Conservation (phyloP, 805 yeast genomes). For the Wickerhamiella kurtzmanii region DNA sequence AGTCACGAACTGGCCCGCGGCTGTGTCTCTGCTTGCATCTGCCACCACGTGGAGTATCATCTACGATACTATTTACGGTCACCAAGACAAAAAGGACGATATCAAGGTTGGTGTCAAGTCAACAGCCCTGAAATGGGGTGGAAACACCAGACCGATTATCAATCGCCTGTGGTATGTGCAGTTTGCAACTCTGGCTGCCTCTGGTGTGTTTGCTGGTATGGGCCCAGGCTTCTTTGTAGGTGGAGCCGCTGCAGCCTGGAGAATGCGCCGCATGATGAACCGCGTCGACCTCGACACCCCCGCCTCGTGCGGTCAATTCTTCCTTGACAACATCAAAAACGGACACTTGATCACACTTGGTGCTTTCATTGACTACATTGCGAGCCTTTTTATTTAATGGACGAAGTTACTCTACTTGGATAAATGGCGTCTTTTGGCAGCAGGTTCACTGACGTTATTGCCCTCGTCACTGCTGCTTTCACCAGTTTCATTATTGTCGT, state of each 20-base stretch:
- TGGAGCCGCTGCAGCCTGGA: constrained; percentile 51
- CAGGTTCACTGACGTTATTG: background rate
- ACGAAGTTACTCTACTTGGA: too few species aligned
- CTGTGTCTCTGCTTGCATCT: constrained; percentile 63
- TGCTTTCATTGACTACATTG: constrained; percentile 27
- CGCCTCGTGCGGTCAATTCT: constrained; percentile 67
- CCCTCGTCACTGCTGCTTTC: background rate
- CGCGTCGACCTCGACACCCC: constrained; percentile 72
- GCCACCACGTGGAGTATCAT: constrained; percentile 87
- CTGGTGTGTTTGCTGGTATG: constrained; percentile 66
- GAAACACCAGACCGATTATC: constrained; percentile 55
- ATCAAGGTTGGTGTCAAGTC: constrained; percentile 83
- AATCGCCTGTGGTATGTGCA: constrained; percentile 55
- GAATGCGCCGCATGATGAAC: constrained; percentile 55
- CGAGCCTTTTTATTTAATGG: constrained; percentile 13
- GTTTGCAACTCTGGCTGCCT: constrained; percentile 43
- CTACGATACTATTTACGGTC: constrained; percentile 94
- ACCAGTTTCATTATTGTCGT: background rate
- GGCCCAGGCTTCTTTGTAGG: constrained; percentile 73
- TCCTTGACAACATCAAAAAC: constrained; percentile 62
- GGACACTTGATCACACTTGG: constrained; percentile 29
- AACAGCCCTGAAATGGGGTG: constrained; percentile 93
- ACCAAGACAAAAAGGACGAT: constrained; percentile 88
- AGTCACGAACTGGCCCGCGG: constrained; percentile 59
- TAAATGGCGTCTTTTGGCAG: constrained; percentile 7